A percentile compares a stretch with the other conserved stretches of the same genome.
These are phyloP conservation scores for Candolleomyces efflorescens DNA, from an alignment of 768 basidiomycete genomes.

Conservation along the genomic window DNA sequence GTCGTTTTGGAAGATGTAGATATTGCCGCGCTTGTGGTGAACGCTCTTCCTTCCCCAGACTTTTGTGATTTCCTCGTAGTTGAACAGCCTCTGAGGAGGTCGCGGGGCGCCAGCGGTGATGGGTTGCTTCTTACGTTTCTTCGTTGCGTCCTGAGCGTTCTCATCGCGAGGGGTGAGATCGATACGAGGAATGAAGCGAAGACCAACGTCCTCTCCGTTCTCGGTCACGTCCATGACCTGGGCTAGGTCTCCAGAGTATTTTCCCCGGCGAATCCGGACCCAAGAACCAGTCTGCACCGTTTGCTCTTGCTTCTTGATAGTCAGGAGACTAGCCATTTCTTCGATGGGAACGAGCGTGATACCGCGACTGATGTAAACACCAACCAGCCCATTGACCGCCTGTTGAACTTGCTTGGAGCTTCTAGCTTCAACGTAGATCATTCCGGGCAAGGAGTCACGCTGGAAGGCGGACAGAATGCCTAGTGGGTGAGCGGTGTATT, in stretches of 20 bases:
- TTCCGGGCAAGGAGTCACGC: constrained; percentile 90
- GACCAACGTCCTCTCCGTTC: constrained; percentile 86
- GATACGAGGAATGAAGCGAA: constrained; percentile 96
- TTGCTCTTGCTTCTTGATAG: constrained; percentile 92
- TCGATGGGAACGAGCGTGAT: constrained; percentile 88
- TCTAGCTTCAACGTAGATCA: constrained; percentile 95
- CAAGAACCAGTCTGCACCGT: constrained; percentile 84
- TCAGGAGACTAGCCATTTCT: constrained; percentile 95
- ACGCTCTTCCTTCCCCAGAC: constrained; percentile 80
- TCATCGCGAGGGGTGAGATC: constrained; percentile 92
- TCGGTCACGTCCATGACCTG: constrained; percentile 94
- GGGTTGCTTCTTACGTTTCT: constrained; percentile 73
- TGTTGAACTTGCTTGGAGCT: constrained; percentile 80
- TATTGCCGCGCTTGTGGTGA: constrained; percentile 58
- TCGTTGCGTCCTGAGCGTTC: constrained; percentile 45
- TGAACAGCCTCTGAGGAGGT: constrained; percentile 90
- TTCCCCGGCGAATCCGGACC: constrained; percentile 93
- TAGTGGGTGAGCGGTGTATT: constrained; percentile 73
- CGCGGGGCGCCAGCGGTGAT: constrained; percentile 56
- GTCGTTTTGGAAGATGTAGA: constrained; percentile 87
- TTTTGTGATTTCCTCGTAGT: constrained; percentile 86
- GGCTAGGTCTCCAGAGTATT: constrained; percentile 91
- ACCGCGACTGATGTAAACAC: constrained; percentile 81
- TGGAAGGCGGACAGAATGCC: constrained; percentile 93
- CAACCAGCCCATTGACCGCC: constrained; percentile 88